These are phyloP conservation scores for Nannizzia gypsea DNA, from an alignment of 2,329 filamentous ascomycete genomes.

Conservation along the genomic window DNA sequence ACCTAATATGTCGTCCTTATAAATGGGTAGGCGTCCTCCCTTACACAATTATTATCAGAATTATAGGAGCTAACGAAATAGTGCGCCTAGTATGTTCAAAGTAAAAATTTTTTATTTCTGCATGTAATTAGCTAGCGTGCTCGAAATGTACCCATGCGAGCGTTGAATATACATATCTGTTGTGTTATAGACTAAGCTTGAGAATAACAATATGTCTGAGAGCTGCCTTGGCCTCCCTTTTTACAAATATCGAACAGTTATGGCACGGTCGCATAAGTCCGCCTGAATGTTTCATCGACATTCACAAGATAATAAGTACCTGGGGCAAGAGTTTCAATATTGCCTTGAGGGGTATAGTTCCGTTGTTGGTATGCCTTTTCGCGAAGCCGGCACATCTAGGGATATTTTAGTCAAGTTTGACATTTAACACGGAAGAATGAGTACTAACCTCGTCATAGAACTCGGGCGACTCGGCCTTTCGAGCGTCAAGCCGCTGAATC, in stretches of 20 bases:
- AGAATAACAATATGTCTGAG: too few relatives aligned
- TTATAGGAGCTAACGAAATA: too few relatives aligned
- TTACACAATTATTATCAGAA: too few relatives aligned
- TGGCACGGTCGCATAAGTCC: conserved; percentile 59
- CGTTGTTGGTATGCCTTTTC: conserved; percentile 77
- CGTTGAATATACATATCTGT: too few relatives aligned
- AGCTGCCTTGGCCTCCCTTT: too few relatives aligned
- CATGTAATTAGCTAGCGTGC: too few relatives aligned
- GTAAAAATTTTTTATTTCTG: too few relatives aligned
- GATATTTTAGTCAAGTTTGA: neutral
- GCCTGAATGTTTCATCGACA: conserved; percentile 77
- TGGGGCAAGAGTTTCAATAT: conserved; percentile 48
- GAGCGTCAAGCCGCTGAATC: conserved; percentile 53
- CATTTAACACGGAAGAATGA: neutral
- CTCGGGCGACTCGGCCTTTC: conserved; percentile 56
- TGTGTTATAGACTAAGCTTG: too few relatives aligned
- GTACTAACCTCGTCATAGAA: conserved; percentile 58
- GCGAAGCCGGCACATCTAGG: conserved; percentile 63
- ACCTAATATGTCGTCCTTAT: too few relatives aligned
- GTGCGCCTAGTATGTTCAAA: too few relatives aligned
- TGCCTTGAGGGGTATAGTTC: conserved; percentile 59
- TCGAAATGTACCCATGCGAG: too few relatives aligned
- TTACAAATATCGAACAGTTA: neutral
- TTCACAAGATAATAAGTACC: conserved; percentile 69
- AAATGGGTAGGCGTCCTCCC: too few relatives aligned